Evolutionary conservation across 805 yeast species (phyloP), one percentile per base, ranked within the genome.

Genomic region (Hanseniaspora nectarophila): DNA sequence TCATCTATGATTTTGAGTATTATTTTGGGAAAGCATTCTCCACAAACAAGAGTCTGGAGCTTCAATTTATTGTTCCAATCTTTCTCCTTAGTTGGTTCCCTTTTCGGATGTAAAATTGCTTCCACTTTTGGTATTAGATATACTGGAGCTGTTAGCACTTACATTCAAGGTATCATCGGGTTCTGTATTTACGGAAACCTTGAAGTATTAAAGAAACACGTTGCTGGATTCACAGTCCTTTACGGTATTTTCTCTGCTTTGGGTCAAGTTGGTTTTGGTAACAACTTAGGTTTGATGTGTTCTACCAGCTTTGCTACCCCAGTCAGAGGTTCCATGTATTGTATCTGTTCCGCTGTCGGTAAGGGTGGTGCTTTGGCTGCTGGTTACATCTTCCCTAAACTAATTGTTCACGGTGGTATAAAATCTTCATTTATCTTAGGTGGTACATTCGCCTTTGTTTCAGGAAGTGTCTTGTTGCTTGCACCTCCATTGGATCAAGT

Each of bases 281-380:
- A 88, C 68, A 86, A 85, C 68, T 82, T 85, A 65, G 97, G 97
- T 59, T 69, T 85, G 53, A 72, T 89, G 56, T 94, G 95, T 20
- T 76, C 95, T 39, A 88, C 88, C 68, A 82, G 95, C 6, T 75
- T 81, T 44, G 83, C 95, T 43, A 81, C 95, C 9, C 81, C 95
- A 21, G 76, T 88, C 53, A 81, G 97, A 70, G 97, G 96, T 54
- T 84, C 84, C 60, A 85, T 83, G 68, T 89, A 89, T 63, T 92
- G 92, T 60, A 73, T 87, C 59, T 90, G 94, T 42, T 95, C 97
- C 53, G 95, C 95, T 24, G 60, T 81, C 51, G 97, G 95, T 62
- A 89, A 89, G 67, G 71, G 86, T 55, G 97, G 97, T 63, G 97
- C 95, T 1, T 88, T 89, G 63, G 84, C 81, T 29, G 96, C 96